Percentiles rank a stretch among this genome's conserved stretches.
Conservation (phyloP, 495 filamentous ascomycete species). For the Lineolata rhizophorae region DNA sequence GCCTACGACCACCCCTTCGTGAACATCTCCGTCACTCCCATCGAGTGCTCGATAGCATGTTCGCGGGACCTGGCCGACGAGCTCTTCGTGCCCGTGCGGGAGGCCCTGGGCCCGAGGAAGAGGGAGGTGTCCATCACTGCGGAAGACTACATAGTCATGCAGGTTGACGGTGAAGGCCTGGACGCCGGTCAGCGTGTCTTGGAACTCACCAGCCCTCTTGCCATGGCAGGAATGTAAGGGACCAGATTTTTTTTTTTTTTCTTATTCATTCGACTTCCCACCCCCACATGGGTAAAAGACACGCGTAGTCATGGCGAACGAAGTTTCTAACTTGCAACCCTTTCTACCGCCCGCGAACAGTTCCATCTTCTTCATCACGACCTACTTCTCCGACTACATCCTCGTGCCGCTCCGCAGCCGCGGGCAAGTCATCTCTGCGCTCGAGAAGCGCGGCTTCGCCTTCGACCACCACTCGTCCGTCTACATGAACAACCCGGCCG, state of each 20-base stretch:
- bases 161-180: conserved; percentile 68
- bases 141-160: conserved; percentile 72
- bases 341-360: conserved; percentile 21
- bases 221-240: conserved; percentile 75
- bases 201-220: conserved; percentile 76
- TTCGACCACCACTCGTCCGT: conserved; percentile 52
- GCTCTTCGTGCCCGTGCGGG: conserved; percentile 46
- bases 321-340: too few relatives aligned
- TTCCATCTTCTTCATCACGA: conserved; percentile 95
- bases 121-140: conserved; percentile 47
- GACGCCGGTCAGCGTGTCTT: conserved; percentile 88
- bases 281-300: neutral
- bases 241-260: too few relatives aligned
- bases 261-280: neutral
- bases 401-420: conserved; percentile 61
- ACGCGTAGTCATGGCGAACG: too few relatives aligned
- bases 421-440: conserved; percentile 45
- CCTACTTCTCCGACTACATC: conserved; percentile 95
- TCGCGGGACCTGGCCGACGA: conserved; percentile 43
- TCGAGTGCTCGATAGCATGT: conserved; percentile 87
- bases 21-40: conserved; percentile 79
- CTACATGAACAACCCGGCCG: conserved; percentile 32
- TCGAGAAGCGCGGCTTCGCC: conserved; percentile 63
- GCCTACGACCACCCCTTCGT: conserved; percentile 51
- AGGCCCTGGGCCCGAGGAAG: conserved; percentile 21